A percentile compares a stretch with the other conserved stretches of the same genome.
These are phyloP conservation scores for Coemansia umbellata DNA, from an alignment of 192 early-diverging fungal species.

Conservation along the genomic window DNA sequence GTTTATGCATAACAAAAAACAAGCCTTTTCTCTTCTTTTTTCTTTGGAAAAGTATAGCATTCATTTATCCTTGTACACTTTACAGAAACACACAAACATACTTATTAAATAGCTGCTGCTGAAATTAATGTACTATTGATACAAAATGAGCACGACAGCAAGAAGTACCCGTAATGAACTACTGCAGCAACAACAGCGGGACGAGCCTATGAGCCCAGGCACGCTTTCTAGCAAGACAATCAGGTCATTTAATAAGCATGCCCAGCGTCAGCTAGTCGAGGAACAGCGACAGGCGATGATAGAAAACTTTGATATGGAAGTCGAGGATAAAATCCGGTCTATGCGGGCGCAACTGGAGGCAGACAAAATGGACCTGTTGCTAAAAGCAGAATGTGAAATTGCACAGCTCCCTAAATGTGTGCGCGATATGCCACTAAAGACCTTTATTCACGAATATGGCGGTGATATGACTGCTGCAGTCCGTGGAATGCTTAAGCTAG, in stretches of 20 bases:
- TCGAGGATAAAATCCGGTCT: slow-evolving; percentile 45
- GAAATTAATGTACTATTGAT: background rate
- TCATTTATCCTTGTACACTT: too few species aligned
- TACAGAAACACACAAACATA: too few species aligned
- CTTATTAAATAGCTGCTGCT: background rate
- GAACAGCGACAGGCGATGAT: slow-evolving; percentile 45
- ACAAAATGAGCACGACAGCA: slow-evolving; percentile 1
- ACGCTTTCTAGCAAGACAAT: slow-evolving; percentile 9
- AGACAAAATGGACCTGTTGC: slow-evolving; percentile 34
- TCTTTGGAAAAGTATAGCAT: too few species aligned
- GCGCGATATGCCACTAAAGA: slow-evolving; percentile 40
- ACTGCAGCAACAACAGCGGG: background rate
- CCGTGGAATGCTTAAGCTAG: slow-evolving; percentile 28
- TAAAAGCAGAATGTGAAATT: slow-evolving; percentile 47
- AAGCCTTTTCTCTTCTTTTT: too few species aligned
- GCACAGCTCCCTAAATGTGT: slow-evolving; percentile 41
- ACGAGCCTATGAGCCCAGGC: slow-evolving; percentile 14
- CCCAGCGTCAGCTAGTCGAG: slow-evolving; percentile 19
- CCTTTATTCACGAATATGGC: slow-evolving; percentile 36
- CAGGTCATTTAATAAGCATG: slow-evolving; percentile 16
- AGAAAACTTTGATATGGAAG: slow-evolving; percentile 50
- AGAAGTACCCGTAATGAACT: slow-evolving; percentile 1
- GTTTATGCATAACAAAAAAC: too few species aligned
- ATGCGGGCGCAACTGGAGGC: slow-evolving; percentile 42
- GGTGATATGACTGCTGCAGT: slow-evolving; percentile 39